Conservation (phyloP, 257 asterid genomes). For the Craterostigma plantagineum region DNA sequence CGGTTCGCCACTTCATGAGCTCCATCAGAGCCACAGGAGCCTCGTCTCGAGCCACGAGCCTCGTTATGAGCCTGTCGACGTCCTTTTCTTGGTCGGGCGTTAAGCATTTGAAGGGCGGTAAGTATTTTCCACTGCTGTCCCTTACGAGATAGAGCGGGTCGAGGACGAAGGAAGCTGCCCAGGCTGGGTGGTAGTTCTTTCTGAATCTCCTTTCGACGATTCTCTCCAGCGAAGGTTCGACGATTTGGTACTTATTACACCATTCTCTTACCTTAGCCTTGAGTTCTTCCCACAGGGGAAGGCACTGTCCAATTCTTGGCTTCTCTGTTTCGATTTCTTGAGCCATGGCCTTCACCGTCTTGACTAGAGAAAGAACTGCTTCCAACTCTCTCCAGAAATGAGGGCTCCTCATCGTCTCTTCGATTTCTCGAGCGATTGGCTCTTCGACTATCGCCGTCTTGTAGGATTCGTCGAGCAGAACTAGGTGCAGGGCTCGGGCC, state of each 20-base stretch:
- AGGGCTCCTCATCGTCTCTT: conserved; percentile 24
- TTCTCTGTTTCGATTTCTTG: conserved; percentile 45
- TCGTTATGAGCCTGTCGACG: conserved; percentile 35
- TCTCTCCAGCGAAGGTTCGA: conserved; percentile 30
- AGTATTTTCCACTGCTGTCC: conserved; percentile 52
- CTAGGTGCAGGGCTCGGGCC: conserved; percentile 33
- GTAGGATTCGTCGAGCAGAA: conserved; percentile 34
- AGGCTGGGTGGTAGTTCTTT: conserved; percentile 55
- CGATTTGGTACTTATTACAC: conserved; percentile 28
- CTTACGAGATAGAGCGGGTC: conserved; percentile 42
- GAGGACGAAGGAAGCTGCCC: conserved; percentile 65
- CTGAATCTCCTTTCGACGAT: conserved; percentile 28
- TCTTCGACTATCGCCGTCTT: conserved; percentile 31
- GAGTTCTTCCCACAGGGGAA: conserved; percentile 59
- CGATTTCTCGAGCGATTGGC: conserved; percentile 27
- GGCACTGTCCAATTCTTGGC: conserved; percentile 56
- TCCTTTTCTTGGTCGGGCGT: conserved; percentile 56
- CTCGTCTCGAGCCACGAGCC: conserved; percentile 46
- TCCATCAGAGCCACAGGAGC: conserved; percentile 47
- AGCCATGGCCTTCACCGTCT: conserved; percentile 27
- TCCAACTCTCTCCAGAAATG: conserved; percentile 45
- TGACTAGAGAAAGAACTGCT: conserved; percentile 40
- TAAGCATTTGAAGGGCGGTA: conserved; percentile 51
- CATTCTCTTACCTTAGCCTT: conserved; percentile 30
- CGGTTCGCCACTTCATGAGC: conserved; percentile 67